Evolutionary conservation across 352 stramenopile genomes (phyloP).

Genomic region (Aphanomyces euteiches): DNA sequence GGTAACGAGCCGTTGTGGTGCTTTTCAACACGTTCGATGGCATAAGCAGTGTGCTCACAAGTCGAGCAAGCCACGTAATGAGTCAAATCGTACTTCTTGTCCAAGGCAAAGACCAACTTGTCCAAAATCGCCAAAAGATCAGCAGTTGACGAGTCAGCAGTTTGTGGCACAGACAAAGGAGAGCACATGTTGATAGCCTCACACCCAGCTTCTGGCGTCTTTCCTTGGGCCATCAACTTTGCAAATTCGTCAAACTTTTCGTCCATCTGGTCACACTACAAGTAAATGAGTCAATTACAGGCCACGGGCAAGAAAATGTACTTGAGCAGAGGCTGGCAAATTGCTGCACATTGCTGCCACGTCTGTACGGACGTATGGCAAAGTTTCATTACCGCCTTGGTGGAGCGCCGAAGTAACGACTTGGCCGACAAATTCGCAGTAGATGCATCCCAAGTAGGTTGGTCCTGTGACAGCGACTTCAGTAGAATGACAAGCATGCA

Average conservation of each 20-base stretch:
- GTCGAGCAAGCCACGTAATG: constrained; percentile 2
- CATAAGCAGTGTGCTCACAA: constrained; percentile 8
- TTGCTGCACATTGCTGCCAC: constrained; percentile 73
- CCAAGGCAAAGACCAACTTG: background rate
- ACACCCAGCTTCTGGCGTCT: constrained; percentile 61
- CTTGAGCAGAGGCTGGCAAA: constrained; percentile 50
- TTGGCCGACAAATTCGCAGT: constrained; percentile 76
- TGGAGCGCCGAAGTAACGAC: constrained; percentile 44
- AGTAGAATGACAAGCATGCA: constrained; percentile 39
- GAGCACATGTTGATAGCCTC: constrained; percentile 51
- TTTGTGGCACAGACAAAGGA: background rate
- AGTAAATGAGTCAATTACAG: constrained; percentile 6
- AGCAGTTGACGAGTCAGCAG: background rate
- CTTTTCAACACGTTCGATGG: constrained; percentile 14
- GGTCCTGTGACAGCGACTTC: background rate
- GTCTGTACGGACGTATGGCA: constrained; percentile 58
- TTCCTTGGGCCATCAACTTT: constrained; percentile 50
- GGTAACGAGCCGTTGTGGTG: constrained; percentile 21
- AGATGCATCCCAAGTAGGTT: constrained; percentile 49
- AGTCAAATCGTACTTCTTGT: background rate
- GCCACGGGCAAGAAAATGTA: background rate
- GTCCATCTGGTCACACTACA: constrained; percentile 59
- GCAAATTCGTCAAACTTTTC: constrained; percentile 74
- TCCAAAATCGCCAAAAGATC: constrained; percentile 6
- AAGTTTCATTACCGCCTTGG: constrained; percentile 42